A percentile compares a stretch with the other conserved stretches of the same genome.
phyloP scores from a whole-genome alignment of 2,329 filamentous ascomycete genomes.

The Exophiala bonariae region DNA sequence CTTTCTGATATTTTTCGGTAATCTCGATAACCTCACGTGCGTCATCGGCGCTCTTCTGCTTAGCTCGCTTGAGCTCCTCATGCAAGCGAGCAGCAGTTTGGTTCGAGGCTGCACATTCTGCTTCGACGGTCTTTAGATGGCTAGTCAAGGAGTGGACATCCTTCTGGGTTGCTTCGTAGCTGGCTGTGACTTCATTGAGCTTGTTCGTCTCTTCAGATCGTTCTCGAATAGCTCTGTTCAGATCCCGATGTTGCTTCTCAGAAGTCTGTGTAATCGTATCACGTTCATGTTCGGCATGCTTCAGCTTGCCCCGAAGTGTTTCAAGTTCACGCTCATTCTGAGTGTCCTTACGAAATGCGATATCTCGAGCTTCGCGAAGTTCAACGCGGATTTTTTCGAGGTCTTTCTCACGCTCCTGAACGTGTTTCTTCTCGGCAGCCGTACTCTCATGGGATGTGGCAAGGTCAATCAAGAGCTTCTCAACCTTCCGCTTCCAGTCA shows the following conservation, averaged over 20 bases:
- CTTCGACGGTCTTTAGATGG: constrained; percentile 29
- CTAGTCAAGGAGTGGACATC: constrained; percentile 29
- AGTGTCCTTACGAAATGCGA: constrained; percentile 24
- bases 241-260: constrained; percentile 30
- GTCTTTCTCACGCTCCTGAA: constrained; percentile 31
- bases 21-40: constrained; percentile 26
- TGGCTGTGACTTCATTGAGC: constrained; percentile 27
- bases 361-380: constrained; percentile 26
- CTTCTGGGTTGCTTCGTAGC: constrained; percentile 29
- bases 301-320: constrained; percentile 22
- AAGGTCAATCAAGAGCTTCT: constrained; percentile 33
- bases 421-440: constrained; percentile 29
- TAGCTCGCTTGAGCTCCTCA: constrained; percentile 31
- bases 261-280: constrained; percentile 29
- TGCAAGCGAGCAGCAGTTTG: constrained; percentile 32
- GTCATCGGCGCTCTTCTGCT: constrained; percentile 26
- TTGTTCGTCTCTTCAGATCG: constrained; percentile 30
- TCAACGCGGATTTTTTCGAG: constrained; percentile 29
- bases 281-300: constrained; percentile 28
- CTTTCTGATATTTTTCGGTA: constrained; percentile 28
- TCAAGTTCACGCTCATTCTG: constrained; percentile 32
- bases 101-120: constrained; percentile 28
- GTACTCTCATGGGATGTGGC: constrained; percentile 27
- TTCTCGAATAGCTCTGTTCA: constrained; percentile 31
- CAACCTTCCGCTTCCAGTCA: constrained; percentile 27